Base-by-base conservation (phyloP, 208 protist species). In the Trypanosoma avium region DNA sequence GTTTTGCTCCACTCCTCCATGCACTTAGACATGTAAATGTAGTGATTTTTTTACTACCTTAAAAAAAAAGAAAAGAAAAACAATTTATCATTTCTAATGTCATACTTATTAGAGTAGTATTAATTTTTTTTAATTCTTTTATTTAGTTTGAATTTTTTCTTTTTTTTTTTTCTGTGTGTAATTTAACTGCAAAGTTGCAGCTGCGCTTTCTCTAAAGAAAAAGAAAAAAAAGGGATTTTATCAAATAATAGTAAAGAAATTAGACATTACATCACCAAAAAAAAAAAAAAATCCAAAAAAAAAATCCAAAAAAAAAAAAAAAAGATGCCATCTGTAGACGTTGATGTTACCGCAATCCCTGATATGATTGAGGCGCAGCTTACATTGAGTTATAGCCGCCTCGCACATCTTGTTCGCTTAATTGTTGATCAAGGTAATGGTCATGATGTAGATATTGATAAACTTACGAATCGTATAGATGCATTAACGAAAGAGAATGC, bases 361-460 rank as follows among this genome's bases (percentile, higher is more conserved):
- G 89, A 95, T 67, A 93, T 95, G 68, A 95, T 95, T 57, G 89
- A 95, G 77, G 89, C 89, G 42, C 89, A 95, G 62, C 76, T 95
- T 9, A 95, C 90, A 3, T 77, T 95, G 10, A 95, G 86, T 72
- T 95, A 93, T 75, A 92, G 82, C 54, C 81, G 86, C 46, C 81
- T 95, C 27, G 71, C 86, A 22, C 73, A 92, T 50, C 64, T 95
- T 22, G 79, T 95, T 19, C 82, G 79, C 21, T 64, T 90, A 17
- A 84, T 95, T 45, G 64, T 95, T 13, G 82, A 92, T n/a, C 86
- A 91, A 46, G 84, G 86, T 15, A 95, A 95, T 55, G 75, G 73
- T 17, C 84, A 95, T 53, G 90, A 92, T 45, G 79, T 88, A 29
- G 81, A 92, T 43, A 84, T 95, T 49, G 77, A 67, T 38, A 83